A percentile compares a stretch with the other conserved stretches of the same genome.
phyloP scores from a whole-genome alignment of 345 rosid genomes.

The Xanthoceras sorbifolium region DNA sequence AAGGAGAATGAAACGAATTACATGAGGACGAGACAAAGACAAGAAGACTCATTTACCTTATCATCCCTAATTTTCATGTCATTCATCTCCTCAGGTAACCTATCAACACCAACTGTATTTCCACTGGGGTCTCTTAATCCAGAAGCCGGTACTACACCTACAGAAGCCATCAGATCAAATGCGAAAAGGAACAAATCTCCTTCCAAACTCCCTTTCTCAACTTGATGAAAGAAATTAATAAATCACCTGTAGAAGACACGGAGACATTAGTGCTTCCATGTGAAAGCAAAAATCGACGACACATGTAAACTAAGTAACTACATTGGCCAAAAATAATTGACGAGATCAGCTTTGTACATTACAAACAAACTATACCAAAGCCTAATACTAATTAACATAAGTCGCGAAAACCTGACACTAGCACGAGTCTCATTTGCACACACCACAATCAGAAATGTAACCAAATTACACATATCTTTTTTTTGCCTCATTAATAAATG shows the following conservation, averaged over 20 bases:
- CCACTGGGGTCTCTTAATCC: constrained; percentile 58
- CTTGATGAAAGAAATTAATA: constrained; percentile 5
- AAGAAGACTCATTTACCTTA: constrained; percentile 42
- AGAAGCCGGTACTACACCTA: constrained; percentile 51
- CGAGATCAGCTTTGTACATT: neutral
- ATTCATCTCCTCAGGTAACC: constrained; percentile 82
- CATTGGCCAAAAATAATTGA: too few species aligned
- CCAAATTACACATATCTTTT: neutral
- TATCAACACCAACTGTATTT: constrained; percentile 62
- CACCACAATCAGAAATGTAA: neutral
- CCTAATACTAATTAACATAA: too few species aligned
- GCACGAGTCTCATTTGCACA: neutral
- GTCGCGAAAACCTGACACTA: too few species aligned
- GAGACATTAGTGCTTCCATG: neutral
- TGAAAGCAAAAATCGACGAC: neutral
- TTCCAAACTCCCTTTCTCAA: constrained; percentile 18
- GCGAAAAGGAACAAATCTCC: neutral
- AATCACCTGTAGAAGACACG: constrained; percentile 22
- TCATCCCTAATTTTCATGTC: constrained; percentile 93
- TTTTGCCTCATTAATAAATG: neutral
- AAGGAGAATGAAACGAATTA: neutral
- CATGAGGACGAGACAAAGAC: neutral
- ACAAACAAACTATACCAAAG: neutral
- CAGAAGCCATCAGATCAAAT: constrained; percentile 55
- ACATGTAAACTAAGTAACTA: neutral